Evolutionary conservation across 75 land plant genomes (phyloP).

Genomic region (Sequoia sempervirens): DNA sequence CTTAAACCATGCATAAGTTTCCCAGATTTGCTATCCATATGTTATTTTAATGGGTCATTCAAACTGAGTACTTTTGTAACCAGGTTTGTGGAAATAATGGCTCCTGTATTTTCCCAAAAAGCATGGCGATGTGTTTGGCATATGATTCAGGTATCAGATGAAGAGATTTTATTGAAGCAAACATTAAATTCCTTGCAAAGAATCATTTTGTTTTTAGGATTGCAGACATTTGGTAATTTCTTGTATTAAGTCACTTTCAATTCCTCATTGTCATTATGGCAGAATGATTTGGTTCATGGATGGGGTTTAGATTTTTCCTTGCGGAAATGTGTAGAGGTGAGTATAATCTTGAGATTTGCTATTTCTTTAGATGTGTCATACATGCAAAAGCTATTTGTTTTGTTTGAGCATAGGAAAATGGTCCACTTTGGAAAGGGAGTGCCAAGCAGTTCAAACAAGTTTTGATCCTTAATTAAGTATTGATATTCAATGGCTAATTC

Average conservation of each 20-base stretch:
- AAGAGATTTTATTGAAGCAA: background rate
- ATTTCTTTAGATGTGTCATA: background rate
- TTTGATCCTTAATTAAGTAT: no score
- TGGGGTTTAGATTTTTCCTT: conserved; percentile 95
- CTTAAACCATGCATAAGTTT: background rate
- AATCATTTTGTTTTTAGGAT: background rate
- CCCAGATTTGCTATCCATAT: background rate
- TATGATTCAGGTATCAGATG: conserved; percentile 72
- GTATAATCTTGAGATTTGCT: background rate
- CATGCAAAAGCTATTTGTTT: background rate
- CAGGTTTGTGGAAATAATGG: conserved; percentile 98
- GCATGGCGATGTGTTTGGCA: conserved; percentile 99
- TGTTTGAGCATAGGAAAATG: background rate
- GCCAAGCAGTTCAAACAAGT: background rate
- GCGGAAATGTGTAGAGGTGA: conserved; percentile 81
- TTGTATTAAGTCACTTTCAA: background rate
- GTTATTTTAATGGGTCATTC: background rate
- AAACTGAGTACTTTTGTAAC: background rate
- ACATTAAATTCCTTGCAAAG: background rate
- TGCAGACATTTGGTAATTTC: background rate
- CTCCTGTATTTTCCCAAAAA: conserved; percentile 83
- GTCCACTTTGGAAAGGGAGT: background rate
- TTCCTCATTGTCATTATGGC: conserved; percentile 16
- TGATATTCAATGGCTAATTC: no score
- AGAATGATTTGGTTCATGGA: conserved; percentile 96